A percentile compares a stretch with the other conserved stretches of the same genome.
Conservation (phyloP, 306 rosid genomes). For the Begonia loranthoides region DNA sequence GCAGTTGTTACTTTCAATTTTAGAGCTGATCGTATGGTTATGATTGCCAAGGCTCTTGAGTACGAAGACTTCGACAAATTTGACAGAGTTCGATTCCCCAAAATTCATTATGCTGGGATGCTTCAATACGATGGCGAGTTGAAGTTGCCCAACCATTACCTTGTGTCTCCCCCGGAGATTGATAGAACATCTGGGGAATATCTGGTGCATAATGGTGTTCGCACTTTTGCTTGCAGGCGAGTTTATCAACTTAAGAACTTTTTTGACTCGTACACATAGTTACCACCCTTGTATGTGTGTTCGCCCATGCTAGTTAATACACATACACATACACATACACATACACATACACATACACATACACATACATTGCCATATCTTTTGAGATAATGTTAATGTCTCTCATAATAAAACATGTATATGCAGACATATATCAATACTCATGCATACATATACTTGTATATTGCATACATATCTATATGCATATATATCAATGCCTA, state of each 20-base stretch:
- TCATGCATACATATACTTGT: too few species aligned
- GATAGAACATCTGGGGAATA: conserved; percentile 99
- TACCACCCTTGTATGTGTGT: too few species aligned
- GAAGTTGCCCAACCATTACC: conserved; percentile 86
- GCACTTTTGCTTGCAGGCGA: conserved; percentile 96
- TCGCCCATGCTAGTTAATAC: too few species aligned
- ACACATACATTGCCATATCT: too few species aligned
- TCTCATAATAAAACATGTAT: too few species aligned
- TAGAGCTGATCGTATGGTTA: conserved; percentile 94
- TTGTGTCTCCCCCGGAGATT: conserved; percentile 91
- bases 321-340: too few species aligned
- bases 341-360: too few species aligned
- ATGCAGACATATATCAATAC: too few species aligned
- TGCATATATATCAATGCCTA: too few species aligned
- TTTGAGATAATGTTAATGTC: too few species aligned
- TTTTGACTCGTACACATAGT: too few species aligned
- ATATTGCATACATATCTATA: too few species aligned
- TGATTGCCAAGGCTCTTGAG: conserved; percentile 95
- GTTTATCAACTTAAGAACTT: not conserved
- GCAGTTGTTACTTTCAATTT: conserved; percentile 93
- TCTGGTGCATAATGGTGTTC: conserved; percentile 64
- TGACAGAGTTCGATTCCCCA: conserved; percentile 79
- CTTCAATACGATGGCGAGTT: conserved; percentile 96
- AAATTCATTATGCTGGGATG: conserved; percentile 94
- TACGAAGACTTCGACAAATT: conserved; percentile 79